phyloP scores from a whole-genome alignment of 208 protist genomes.

The Naegleria gruberi region DNA sequence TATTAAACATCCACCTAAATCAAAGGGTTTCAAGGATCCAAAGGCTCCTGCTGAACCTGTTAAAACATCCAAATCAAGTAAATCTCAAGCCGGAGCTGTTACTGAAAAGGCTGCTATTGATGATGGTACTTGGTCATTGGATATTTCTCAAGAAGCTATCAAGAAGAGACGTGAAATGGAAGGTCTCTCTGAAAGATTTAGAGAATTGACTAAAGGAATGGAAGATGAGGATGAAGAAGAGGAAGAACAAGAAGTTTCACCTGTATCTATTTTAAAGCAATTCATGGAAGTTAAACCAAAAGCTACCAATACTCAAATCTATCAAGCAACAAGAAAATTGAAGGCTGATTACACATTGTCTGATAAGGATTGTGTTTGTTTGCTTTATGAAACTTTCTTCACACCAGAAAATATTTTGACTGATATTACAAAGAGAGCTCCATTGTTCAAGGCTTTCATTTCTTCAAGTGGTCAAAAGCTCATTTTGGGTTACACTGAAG shows the following conservation, averaged over 20 bases:
- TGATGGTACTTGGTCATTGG: background rate
- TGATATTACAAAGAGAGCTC: background rate
- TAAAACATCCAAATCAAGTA: background rate
- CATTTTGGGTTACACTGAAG: background rate
- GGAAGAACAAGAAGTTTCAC: background rate
- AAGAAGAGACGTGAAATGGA: background rate
- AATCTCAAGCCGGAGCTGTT: background rate
- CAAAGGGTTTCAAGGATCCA: background rate
- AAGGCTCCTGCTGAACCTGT: background rate
- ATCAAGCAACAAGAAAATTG: background rate
- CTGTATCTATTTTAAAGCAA: background rate
- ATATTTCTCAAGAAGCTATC: background rate
- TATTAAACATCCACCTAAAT: slow-evolving; percentile 33
- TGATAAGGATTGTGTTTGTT: slow-evolving; percentile 4
- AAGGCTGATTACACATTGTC: background rate
- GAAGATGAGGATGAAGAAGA: background rate
- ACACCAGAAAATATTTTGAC: background rate
- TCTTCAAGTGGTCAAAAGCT: background rate
- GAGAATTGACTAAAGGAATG: background rate
- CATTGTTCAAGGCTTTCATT: background rate
- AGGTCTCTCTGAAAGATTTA: background rate
- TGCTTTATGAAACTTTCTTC: background rate
- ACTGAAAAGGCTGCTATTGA: background rate
- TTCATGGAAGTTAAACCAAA: background rate
- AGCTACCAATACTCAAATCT: background rate